Evolutionary conservation across 352 stramenopile species (phyloP).

Genomic region (Globisporangium paddicum): DNA sequence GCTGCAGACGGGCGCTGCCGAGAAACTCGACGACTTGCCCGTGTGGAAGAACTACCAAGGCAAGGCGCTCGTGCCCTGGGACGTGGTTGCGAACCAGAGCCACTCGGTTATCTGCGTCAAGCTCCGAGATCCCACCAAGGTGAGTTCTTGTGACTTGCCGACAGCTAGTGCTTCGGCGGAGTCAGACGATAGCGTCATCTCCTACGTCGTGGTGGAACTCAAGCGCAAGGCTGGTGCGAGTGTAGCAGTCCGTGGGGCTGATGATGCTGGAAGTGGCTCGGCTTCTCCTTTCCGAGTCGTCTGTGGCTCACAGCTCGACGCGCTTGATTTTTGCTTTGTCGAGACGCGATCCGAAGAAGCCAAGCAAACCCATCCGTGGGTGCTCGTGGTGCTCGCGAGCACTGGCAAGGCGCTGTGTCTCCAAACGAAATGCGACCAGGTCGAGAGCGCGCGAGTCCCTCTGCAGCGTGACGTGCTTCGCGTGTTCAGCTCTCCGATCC

Average conservation of each 20-base stretch:
- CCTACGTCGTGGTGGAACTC: slow-evolving; percentile 46
- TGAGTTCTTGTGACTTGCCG: background rate
- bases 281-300: slow-evolving; percentile 11
- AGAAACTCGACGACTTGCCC: slow-evolving; percentile 42
- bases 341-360: slow-evolving; percentile 10
- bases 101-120: slow-evolving; percentile 52
- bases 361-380: slow-evolving; percentile 17
- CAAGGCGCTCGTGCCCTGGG: slow-evolving; percentile 42
- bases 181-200: slow-evolving; percentile 19
- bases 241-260: background rate
- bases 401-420: slow-evolving; percentile 46
- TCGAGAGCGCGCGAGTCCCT: slow-evolving; percentile 30
- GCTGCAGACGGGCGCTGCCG: slow-evolving; percentile 34
- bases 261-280: slow-evolving; percentile 3
- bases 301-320: slow-evolving; percentile 39
- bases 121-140: slow-evolving; percentile 24
- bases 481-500: slow-evolving; percentile 50
- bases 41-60: slow-evolving; percentile 59
- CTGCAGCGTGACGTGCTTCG: slow-evolving; percentile 35
- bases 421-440: slow-evolving; percentile 33
- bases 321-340: slow-evolving; percentile 52
- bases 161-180: background rate
- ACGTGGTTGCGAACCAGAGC: slow-evolving; percentile 29
- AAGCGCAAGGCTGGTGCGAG: slow-evolving; percentile 12
- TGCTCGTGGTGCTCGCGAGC: slow-evolving; percentile 50